A percentile compares a stretch with the other conserved stretches of the same genome.
phyloP scores from a whole-genome alignment of 305 asterid genomes.

The Rubia occidens region DNA sequence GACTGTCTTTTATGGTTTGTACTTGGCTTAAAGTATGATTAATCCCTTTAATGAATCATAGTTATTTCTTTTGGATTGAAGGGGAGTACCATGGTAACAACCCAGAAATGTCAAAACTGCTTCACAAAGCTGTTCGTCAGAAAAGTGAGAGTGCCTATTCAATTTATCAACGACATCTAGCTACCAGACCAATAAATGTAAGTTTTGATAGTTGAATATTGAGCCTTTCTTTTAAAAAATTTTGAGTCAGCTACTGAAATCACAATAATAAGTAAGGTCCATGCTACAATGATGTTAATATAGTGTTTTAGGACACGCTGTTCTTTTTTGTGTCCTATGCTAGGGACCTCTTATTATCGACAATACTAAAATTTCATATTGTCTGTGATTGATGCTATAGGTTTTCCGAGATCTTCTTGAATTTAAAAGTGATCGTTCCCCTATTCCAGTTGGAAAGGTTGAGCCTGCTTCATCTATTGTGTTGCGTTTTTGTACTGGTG shows the following conservation, averaged over 20 bases:
- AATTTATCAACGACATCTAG: slow-evolving; percentile 91
- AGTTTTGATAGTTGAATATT: slow-evolving; percentile 25
- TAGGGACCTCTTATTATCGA: neutral
- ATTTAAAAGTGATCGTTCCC: slow-evolving; percentile 71
- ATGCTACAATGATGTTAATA: neutral
- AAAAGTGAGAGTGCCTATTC: slow-evolving; percentile 87
- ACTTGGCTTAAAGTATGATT: neutral
- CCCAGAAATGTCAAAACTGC: slow-evolving; percentile 99
- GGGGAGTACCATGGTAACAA: slow-evolving; percentile 99
- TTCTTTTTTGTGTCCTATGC: neutral
- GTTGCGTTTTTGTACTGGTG: slow-evolving; percentile 95
- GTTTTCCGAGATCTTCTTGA: slow-evolving; percentile 96
- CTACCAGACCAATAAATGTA: slow-evolving; percentile 94
- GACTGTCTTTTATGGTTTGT: neutral
- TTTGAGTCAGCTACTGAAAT: neutral
- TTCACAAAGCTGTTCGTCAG: slow-evolving; percentile 95
- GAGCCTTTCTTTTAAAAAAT: neutral
- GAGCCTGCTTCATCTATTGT: slow-evolving; percentile 91
- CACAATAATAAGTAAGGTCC: neutral
- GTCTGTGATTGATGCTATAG: slow-evolving; percentile 31
- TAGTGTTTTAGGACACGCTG: slow-evolving; percentile 3
- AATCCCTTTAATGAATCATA: neutral
- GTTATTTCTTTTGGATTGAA: slow-evolving; percentile 24
- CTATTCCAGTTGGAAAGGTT: slow-evolving; percentile 93
- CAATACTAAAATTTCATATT: neutral